These are phyloP conservation scores for Globisporangium takayamanum DNA, from an alignment of 352 stramenopile genomes.

Conservation along the genomic window DNA sequence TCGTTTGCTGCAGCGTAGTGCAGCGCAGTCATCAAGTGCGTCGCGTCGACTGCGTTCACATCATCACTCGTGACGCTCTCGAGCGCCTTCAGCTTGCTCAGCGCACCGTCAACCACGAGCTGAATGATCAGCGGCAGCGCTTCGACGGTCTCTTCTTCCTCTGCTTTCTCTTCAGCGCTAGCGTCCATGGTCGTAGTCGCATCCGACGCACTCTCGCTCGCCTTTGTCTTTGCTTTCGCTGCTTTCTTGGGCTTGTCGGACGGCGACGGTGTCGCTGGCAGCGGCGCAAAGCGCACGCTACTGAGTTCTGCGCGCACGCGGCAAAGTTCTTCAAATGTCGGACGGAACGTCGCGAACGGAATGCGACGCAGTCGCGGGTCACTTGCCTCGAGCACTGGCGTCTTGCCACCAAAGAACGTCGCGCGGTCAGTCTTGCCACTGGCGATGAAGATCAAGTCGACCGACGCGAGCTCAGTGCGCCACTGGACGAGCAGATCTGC, in stretches of 20 bases:
- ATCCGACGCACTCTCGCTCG: constrained; percentile 4
- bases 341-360: constrained; percentile 77
- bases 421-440: constrained; percentile 62
- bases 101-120: constrained; percentile 26
- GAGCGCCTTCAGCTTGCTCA: constrained; percentile 32
- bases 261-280: constrained; percentile 21
- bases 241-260: constrained; percentile 15
- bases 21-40: constrained; percentile 67
- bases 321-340: constrained; percentile 85
- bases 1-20: constrained; percentile 61
- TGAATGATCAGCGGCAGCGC: constrained; percentile 32
- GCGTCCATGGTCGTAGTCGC: not conserved
- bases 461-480: constrained; percentile 47
- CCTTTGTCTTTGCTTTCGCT: constrained; percentile 22
- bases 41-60: constrained; percentile 50
- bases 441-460: constrained; percentile 69
- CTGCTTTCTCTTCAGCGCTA: constrained; percentile 5
- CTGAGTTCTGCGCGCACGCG: constrained; percentile 63
- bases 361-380: constrained; percentile 70
- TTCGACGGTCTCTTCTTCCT: constrained; percentile 16
- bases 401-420: constrained; percentile 79
- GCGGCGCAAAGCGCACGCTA: constrained; percentile 55
- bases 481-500: constrained; percentile 70
- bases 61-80: constrained; percentile 16
- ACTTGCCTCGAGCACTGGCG: constrained; percentile 42